phyloP scores from a whole-genome alignment of 192 early-diverging fungal genomes.

The Entomortierella chlamydospora region DNA sequence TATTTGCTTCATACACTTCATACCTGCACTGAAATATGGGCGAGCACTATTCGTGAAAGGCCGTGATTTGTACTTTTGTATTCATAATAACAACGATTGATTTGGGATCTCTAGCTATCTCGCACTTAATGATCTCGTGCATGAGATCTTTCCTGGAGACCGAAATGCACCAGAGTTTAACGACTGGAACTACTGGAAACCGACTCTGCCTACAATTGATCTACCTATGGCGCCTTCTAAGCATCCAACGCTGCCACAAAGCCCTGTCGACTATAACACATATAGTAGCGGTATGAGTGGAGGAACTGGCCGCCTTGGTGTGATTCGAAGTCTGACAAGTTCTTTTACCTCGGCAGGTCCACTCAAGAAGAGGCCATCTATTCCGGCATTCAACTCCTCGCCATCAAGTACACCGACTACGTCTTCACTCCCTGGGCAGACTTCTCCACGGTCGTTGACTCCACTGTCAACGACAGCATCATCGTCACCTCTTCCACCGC shows the following conservation, averaged over 20 bases:
- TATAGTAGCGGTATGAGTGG: neutral
- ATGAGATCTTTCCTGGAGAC: conserved; percentile 89
- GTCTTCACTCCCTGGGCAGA: neutral
- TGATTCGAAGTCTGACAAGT: conserved; percentile 54
- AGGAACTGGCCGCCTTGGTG: conserved; percentile 28
- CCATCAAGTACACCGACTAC: conserved; percentile 6
- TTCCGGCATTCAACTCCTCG: conserved; percentile 28
- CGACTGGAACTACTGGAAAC: conserved; percentile 87
- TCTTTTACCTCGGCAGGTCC: conserved; percentile 28
- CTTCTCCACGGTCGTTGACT: neutral
- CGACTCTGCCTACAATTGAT: conserved; percentile 59
- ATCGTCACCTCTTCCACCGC: conserved; percentile 5
- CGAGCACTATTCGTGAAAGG: too few species aligned
- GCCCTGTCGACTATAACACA: neutral
- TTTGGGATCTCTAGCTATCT: conserved; percentile 59
- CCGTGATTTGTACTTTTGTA: too few species aligned
- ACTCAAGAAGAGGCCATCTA: conserved; percentile 25
- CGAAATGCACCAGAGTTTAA: conserved; percentile 78
- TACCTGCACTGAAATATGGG: too few species aligned
- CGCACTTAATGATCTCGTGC: conserved; percentile 91
- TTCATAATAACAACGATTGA: neutral
- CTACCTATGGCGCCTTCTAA: conserved; percentile 47
- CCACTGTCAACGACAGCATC: neutral
- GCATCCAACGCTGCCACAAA: neutral
- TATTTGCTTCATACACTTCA: too few species aligned